These are phyloP conservation scores for Boletus huronensis DNA, from an alignment of 768 basidiomycete genomes.

Conservation along the genomic window DNA sequence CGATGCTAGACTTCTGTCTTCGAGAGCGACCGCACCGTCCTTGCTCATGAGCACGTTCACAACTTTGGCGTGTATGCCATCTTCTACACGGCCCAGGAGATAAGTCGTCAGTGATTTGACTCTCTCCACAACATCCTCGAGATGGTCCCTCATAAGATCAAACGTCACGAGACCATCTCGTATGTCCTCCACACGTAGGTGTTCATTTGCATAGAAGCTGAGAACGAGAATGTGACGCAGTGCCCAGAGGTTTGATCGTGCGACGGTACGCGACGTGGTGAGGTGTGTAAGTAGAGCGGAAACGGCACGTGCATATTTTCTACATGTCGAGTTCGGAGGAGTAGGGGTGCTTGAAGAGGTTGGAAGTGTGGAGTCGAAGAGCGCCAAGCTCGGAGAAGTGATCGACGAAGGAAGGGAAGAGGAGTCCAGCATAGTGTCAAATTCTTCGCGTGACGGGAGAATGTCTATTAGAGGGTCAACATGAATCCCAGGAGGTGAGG, in stretches of 20 bases:
- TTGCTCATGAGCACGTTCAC: slow-evolving; percentile 34
- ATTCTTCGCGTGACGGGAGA: slow-evolving; percentile 45
- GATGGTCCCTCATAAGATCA: slow-evolving; percentile 20
- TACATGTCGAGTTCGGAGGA: slow-evolving; percentile 6
- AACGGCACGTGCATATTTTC: slow-evolving; percentile 59
- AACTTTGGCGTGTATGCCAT: slow-evolving; percentile 48
- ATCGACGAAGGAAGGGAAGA: slow-evolving; percentile 43
- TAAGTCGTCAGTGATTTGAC: slow-evolving; percentile 60
- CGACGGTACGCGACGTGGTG: slow-evolving; percentile 54
- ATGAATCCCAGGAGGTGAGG: slow-evolving; percentile 35
- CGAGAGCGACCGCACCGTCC: slow-evolving; percentile 16
- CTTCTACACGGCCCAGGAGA: slow-evolving; percentile 46
- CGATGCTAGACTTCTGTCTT: slow-evolving; percentile 22
- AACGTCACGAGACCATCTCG: slow-evolving; percentile 46
- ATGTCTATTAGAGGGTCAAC: slow-evolving; percentile 46
- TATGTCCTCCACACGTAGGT: slow-evolving; percentile 47
- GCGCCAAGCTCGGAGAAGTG: slow-evolving; percentile 51
- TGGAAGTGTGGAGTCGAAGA: slow-evolving; percentile 58
- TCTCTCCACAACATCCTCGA: slow-evolving; percentile 39
- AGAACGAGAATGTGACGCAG: slow-evolving; percentile 68
- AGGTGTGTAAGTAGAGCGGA: slow-evolving; percentile 55
- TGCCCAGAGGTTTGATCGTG: slow-evolving; percentile 59
- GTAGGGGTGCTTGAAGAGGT: slow-evolving; percentile 32
- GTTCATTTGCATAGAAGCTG: slow-evolving; percentile 59
- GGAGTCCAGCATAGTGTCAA: slow-evolving; percentile 45